Evolutionary conservation across 2,329 filamentous ascomycete genomes (phyloP), one percentile per base, ranked within the genome.

Genomic region (Alternaria ethzedia): DNA sequence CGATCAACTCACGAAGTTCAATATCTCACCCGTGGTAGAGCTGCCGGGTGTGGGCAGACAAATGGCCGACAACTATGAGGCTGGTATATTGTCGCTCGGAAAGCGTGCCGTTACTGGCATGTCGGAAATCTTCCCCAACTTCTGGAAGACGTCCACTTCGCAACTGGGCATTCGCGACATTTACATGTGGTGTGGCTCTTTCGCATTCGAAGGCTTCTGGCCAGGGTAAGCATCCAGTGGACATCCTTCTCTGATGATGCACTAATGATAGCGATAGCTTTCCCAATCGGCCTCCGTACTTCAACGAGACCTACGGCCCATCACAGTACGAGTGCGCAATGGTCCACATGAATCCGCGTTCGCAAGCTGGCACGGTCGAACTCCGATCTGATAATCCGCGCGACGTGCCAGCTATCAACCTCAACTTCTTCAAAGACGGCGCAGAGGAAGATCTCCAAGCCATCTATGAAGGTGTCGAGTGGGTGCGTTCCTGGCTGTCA

Each of bases 341-440:
- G 46, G 44, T 36, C 15, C 46, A 57, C n/a, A 57, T 50, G 44
- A 46, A 57, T 7, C 13, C 25, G 25, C 21, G n/a, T 20, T 45
- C n/a, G 45, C 30, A 13, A 57, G 46, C 23, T 12, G 90, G 90
- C 12, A 85, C 83, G 1, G 88, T 93, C 6, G 83, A 78, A 10
- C 84, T 93, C 7, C 81, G 81, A 10, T 88, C 86, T 0, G 77
- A 84, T 0, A 85, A 92, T 71, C 89, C 90, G 1, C 85, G 86
- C 0, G 89, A 90, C 60, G 80, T 82, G 2, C 90, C 90, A 0
- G 73, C 84, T 11, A 90, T 92, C 69, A 72, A 75, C 17, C 65
- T 77, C 45, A 70, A 75, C 57, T 76, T 72, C 66, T 77, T 77
- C 72, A 73, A 77, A 36, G 79, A 76, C 17, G 81, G 80, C 7